Conservation (phyloP, 2,329 filamentous ascomycete species). For the Drechslerella stenobrocha region DNA sequence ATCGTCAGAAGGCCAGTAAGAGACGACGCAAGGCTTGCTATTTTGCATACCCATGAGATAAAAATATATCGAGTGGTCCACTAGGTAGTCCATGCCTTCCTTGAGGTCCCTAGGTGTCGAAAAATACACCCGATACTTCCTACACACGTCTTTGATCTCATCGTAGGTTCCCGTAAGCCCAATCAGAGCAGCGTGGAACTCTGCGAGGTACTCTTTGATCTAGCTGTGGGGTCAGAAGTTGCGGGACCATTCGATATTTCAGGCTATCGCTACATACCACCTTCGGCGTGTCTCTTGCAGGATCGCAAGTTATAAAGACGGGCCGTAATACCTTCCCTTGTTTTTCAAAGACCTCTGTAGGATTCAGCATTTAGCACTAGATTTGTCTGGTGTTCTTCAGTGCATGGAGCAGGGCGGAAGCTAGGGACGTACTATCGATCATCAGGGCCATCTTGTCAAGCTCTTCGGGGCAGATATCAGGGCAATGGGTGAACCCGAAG, state of each 20-base stretch:
- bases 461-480: conserved; percentile 98
- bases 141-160: conserved; percentile 90
- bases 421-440: conserved; percentile 65
- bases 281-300: conserved; percentile 81
- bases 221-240: conserved; percentile 5
- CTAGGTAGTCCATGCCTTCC: conserved; percentile 92
- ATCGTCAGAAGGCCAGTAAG: conserved; percentile 8
- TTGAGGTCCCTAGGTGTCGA: conserved; percentile 85
- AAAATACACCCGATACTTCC: conserved; percentile 95
- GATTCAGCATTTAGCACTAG: not conserved
- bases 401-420: not conserved
- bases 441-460: conserved; percentile 99
- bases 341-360: conserved; percentile 52
- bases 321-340: conserved; percentile 63
- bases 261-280: conserved; percentile 59
- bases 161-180: conserved; percentile 93
- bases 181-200: conserved; percentile 85
- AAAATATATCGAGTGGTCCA: conserved; percentile 99
- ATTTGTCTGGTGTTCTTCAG: not conserved
- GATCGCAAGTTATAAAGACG: conserved; percentile 94
- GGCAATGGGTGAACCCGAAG: conserved; percentile 97
- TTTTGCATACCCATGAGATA: conserved; percentile 77
- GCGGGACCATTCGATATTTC: not conserved
- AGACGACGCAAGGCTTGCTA: not conserved
- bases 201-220: conserved; percentile 78